These are phyloP conservation scores for Candida sojae DNA, from an alignment of 1,139 yeast genomes.

Conservation along the genomic window DNA sequence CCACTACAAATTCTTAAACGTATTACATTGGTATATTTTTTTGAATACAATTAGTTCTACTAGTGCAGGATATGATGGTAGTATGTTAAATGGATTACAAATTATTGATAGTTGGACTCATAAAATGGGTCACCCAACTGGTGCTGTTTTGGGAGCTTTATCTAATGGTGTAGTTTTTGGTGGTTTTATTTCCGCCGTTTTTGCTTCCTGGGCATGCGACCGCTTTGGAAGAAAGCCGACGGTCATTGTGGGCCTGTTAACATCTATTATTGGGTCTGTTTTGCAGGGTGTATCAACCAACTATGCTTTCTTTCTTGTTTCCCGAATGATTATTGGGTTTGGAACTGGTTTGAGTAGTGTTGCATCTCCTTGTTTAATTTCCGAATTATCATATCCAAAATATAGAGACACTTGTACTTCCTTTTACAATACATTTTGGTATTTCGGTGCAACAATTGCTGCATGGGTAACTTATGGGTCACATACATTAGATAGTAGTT, in stretches of 20 bases:
- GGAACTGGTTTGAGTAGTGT: conserved; percentile 40
- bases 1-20: conserved; percentile 32
- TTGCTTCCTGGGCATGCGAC: conserved; percentile 27
- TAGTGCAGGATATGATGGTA: conserved; percentile 54
- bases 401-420: conserved; percentile 50
- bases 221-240: conserved; percentile 35
- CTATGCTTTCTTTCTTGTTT: conserved; percentile 38
- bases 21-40: conserved; percentile 36
- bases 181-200: conserved; percentile 17
- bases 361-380: conserved; percentile 40
- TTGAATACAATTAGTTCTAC: conserved; percentile 47
- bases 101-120: conserved; percentile 36
- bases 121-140: conserved; percentile 41
- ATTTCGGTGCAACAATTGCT: conserved; percentile 55
- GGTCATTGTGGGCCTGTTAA: conserved; percentile 26
- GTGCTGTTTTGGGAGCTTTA: conserved; percentile 47
- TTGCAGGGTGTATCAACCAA: conserved; percentile 45
- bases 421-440: conserved; percentile 51
- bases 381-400: conserved; percentile 48
- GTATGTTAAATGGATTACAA: conserved; percentile 54
- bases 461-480: conserved; percentile 57
- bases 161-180: conserved; percentile 34
- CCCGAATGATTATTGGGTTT: conserved; percentile 43
- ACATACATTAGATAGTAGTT: conserved; percentile 25
- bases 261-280: conserved; percentile 37